phyloP scores from a whole-genome alignment of 768 basidiomycete species.

The Lentinula boryana region DNA sequence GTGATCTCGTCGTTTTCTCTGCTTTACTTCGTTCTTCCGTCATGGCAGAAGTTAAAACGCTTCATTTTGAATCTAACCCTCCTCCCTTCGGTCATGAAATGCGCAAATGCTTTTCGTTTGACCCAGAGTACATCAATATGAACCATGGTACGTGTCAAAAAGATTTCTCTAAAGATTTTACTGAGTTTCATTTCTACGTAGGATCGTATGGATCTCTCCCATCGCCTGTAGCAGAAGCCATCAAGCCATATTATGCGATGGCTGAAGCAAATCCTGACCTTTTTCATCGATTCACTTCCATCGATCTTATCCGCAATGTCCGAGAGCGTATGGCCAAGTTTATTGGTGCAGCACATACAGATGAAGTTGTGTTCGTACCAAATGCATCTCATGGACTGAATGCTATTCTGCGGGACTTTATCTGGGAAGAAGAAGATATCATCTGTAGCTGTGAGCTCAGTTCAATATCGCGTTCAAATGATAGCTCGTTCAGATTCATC shows the following conservation, averaged over 20 bases:
- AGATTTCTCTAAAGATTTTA: not conserved
- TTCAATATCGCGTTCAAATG: not conserved
- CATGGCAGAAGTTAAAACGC: not conserved
- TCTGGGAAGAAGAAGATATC: conserved; percentile 63
- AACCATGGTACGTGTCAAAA: conserved; percentile 46
- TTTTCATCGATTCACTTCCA: conserved; percentile 37
- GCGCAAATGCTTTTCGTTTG: conserved; percentile 49
- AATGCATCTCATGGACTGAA: conserved; percentile 65
- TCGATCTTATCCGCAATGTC: conserved; percentile 27
- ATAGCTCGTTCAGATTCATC: not conserved
- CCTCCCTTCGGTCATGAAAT: conserved; percentile 47
- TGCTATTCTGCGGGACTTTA: conserved; percentile 61
- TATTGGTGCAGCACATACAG: conserved; percentile 34
- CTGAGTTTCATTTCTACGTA: conserved; percentile 13
- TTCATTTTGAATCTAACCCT: not conserved
- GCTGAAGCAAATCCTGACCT: conserved; percentile 53
- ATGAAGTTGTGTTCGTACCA: conserved; percentile 55
- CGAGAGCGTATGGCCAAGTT: conserved; percentile 46
- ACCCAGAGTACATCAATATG: conserved; percentile 55
- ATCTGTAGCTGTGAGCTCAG: conserved; percentile 50
- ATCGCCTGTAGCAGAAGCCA: conserved; percentile 40
- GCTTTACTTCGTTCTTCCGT: not conserved
- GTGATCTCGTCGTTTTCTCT: not conserved
- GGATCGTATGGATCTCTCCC: conserved; percentile 59
- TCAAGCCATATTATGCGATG: conserved; percentile 31